Percentiles rank a stretch among this genome's conserved stretches.
Conservation (phyloP, 2,329 filamentous ascomycete species). For the Cercospora citrullina region DNA sequence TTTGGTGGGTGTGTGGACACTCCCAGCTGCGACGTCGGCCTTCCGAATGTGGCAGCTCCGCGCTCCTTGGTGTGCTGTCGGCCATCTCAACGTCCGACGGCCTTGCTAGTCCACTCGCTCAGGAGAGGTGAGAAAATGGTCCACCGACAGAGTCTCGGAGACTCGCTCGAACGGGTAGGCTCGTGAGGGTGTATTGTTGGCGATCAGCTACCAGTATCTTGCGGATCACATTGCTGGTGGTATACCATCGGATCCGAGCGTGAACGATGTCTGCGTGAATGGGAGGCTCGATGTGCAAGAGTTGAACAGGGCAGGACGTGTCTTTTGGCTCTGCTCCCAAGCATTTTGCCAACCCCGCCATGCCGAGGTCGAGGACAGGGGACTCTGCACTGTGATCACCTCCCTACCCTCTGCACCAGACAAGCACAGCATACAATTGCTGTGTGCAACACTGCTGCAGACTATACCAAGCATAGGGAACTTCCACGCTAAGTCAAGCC, state of each 20-base stretch:
- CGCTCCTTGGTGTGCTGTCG: not conserved
- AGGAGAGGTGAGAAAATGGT: not conserved
- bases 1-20: not conserved
- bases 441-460: not conserved
- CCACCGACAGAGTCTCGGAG: not conserved
- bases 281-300: not conserved
- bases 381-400: not conserved
- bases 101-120: not conserved
- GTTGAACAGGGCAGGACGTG: not conserved
- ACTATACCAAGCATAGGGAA: not conserved
- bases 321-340: constrained; percentile 1
- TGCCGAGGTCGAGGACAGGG: constrained; percentile 1
- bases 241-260: not conserved
- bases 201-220: not conserved
- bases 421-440: not conserved
- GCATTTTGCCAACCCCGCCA: constrained; percentile 1
- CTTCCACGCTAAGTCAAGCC: not conserved
- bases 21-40: not conserved
- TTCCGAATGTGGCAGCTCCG: not conserved
- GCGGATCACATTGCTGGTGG: not conserved
- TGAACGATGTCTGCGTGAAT: not conserved
- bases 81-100: not conserved
- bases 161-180: not conserved
- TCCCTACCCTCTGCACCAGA: not conserved
- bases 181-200: not conserved